Evolutionary conservation across 2,329 filamentous ascomycete species (phyloP), one percentile per base, ranked within the genome.

Genomic region (Paraphaeosphaeria minitans): DNA sequence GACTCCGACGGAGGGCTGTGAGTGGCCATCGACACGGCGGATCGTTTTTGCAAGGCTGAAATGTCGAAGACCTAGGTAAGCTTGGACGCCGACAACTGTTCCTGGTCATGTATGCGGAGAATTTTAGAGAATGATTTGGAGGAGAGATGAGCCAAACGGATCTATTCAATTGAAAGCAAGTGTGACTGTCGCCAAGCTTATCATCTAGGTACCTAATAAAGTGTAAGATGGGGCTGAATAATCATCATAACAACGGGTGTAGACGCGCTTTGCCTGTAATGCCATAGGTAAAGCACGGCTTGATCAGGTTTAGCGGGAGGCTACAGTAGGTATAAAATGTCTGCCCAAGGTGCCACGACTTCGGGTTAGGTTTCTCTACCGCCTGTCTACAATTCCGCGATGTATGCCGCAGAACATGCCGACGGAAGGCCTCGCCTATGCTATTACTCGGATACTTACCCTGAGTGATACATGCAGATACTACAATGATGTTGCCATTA

Each of bases 161-260:
- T 16, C 43, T 22, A 24, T 13, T 13, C 47, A 29, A 57, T 56
- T 60, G 55, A 49, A 52, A n/a, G 47, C 22, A 39, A 9, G 24
- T 24, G 24, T 47, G 29, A 14, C 37, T 19, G 16, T 12, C 9
- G 45, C 48, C 21, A 50, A 27, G 43, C 19, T 43, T 24, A 29
- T n/a, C 33, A 46, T 53, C 54, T 58, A 52, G 35, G n/a, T 39
- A 46, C 52, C 54, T 58, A 52, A 45, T 55, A 53, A 49, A 46
- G 55, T 58, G 58, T 29, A 48, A 43, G 8, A 21, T 29, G 14
- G 22, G 29, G 42, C 43, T 59, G 51, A 54, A 46, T 63, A 59
- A 63, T 59, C 53, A 61, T 54, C 43, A 58, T 60, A 59, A 61
- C 49, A 54, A 43, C 49, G 42, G 42, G 24, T 19, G 39, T 47